Percentiles rank a stretch among this genome's conserved stretches.
These are phyloP conservation scores for Coccomyxa sp. DNA, from an alignment of 139 green algal species.

Conservation along the genomic window DNA sequence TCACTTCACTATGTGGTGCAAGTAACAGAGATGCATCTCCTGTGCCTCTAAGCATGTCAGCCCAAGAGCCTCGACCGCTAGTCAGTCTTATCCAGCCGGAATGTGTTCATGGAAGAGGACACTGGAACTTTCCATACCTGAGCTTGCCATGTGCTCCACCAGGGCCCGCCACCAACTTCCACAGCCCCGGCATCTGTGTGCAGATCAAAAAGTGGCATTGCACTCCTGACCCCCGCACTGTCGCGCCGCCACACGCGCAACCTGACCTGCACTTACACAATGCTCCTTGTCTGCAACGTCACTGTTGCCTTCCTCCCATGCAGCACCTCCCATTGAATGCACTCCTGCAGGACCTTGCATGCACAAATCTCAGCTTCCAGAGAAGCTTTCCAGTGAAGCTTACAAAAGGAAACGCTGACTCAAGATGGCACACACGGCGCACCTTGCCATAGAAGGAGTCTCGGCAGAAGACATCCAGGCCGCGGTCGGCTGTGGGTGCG, in stretches of 20 bases:
- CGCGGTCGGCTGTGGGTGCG: constrained; percentile 75
- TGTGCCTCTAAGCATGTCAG: background rate
- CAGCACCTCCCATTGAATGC: too few species aligned
- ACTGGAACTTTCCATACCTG: background rate
- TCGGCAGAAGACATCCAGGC: constrained; percentile 76
- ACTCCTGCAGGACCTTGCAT: too few species aligned
- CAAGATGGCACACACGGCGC: background rate
- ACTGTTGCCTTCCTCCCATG: too few species aligned
- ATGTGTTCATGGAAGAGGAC: background rate
- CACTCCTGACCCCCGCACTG: background rate
- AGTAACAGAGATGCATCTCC: background rate
- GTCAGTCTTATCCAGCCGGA: background rate
- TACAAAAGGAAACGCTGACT: too few species aligned
- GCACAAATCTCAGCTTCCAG: too few species aligned
- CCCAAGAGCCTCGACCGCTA: background rate
- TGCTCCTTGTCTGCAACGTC: background rate
- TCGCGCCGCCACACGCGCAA: constrained; percentile 67
- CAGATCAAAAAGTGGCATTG: constrained; percentile 58
- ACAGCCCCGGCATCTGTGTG: constrained; percentile 57
- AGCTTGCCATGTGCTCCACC: constrained; percentile 72
- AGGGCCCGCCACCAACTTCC: constrained; percentile 92
- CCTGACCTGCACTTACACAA: constrained; percentile 17
- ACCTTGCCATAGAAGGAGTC: constrained; percentile 87
- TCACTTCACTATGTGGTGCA: background rate
- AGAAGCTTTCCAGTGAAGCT: too few species aligned